Evolutionary conservation across 192 early-diverging fungal genomes (phyloP).

Genomic region (Neocallimastix lanati): DNA sequence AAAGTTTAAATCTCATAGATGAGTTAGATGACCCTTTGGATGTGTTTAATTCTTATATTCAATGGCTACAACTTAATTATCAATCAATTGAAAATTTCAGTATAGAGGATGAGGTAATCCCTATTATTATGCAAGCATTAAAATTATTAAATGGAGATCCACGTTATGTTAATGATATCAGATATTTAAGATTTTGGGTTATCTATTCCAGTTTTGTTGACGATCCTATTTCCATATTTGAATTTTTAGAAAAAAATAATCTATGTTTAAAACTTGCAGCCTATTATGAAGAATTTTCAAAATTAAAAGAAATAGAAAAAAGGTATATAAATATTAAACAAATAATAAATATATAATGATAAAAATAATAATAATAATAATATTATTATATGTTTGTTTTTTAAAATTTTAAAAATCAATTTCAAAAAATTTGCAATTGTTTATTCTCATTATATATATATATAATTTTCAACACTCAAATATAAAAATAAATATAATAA

Average conservation of each 20-base stretch:
- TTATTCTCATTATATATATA: too few relatives aligned
- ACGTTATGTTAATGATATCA: background rate
- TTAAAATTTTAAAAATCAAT: too few relatives aligned
- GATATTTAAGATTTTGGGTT: background rate
- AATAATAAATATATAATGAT: too few relatives aligned
- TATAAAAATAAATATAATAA: too few relatives aligned
- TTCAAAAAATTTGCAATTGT: too few relatives aligned
- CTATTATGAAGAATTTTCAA: background rate
- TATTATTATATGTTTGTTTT: too few relatives aligned
- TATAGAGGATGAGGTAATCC: background rate
- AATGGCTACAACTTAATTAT: background rate
- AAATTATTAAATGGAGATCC: background rate
- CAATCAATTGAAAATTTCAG: background rate
- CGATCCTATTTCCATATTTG: background rate
- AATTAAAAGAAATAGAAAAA: background rate
- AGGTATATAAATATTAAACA: too few relatives aligned
- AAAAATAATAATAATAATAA: too few relatives aligned
- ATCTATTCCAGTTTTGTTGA: background rate
- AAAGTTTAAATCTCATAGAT: background rate
- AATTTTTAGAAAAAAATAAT: background rate
- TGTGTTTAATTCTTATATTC: background rate
- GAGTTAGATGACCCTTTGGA: background rate
- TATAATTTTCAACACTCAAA: too few relatives aligned
- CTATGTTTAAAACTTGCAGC: background rate
- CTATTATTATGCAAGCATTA: background rate